Percentiles rank a stretch among this genome's conserved stretches.
Evolutionary conservation across 257 asterid genomes (phyloP).

Genomic region (Penstemon eatonii): DNA sequence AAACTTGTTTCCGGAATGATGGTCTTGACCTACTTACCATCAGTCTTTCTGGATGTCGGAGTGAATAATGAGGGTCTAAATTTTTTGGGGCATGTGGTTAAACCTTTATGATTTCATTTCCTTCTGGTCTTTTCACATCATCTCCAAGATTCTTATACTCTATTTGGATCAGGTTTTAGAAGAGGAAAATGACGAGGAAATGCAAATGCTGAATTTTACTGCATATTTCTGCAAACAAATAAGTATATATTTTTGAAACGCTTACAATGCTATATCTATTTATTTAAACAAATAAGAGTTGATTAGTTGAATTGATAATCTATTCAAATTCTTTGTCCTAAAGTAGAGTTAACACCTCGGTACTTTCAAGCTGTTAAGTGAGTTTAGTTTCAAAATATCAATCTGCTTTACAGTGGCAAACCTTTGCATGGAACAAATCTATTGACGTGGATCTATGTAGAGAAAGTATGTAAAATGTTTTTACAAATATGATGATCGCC

Average conservation of each 20-base stretch:
- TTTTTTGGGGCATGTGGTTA: not conserved
- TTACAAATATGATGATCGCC: slow-evolving; percentile 8
- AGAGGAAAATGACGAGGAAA: not conserved
- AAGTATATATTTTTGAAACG: not conserved
- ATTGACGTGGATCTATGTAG: not conserved
- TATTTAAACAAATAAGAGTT: too few species aligned
- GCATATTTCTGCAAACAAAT: not conserved
- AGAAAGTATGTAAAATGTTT: not conserved
- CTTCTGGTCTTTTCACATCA: not conserved
- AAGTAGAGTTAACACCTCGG: not conserved
- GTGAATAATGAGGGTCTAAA: not conserved
- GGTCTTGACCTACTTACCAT: slow-evolving; percentile 9
- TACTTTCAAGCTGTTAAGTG: not conserved
- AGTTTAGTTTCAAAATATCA: not conserved
- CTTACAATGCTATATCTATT: too few species aligned
- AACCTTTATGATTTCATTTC: not conserved
- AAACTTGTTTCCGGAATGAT: not conserved
- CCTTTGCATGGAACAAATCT: not conserved
- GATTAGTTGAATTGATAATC: too few species aligned
- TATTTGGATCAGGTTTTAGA: not conserved
- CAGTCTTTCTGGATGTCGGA: not conserved
- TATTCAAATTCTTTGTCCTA: too few species aligned
- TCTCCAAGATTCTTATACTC: not conserved
- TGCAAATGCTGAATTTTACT: not conserved
- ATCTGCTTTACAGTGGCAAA: not conserved